Evolutionary conservation across 1,139 yeast genomes (phyloP), one percentile per base, ranked within the genome.

Genomic region (Ashbya aceris): DNA sequence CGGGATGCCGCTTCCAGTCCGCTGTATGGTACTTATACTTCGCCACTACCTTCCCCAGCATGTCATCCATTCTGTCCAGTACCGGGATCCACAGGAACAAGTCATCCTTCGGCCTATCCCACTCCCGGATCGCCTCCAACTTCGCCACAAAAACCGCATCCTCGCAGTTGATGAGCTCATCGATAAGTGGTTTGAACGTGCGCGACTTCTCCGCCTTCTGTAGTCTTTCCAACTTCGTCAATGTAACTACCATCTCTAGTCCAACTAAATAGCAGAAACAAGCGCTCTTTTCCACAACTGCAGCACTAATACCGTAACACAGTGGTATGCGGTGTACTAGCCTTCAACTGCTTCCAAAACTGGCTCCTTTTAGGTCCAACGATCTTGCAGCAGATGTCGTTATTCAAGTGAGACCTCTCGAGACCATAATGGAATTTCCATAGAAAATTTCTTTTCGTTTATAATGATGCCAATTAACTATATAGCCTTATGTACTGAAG

Each of bases 11-110:
- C 40, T 51, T 54, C 29, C 45, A 45, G 40, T 56, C 56, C 6
- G 45, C 27, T 6, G 54, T 43, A n/a, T 48, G 45, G 42, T 58
- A 69, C 6, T 68, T 70, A 54, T 85, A 83, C 48, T 74, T 74
- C 10, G 62, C 61, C 23, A 82, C 73, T 33, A 72, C 64, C 4
- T 53, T 51, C 42, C 79, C 83, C 44, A 85, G 66, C 13, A 84
- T 70, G 10, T 68, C 72, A 57, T 87, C 96, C 53, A 87, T 77
- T 50, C 81, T 69, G 60, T 87, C 83, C 50, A 89, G 67, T 1
- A 85, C 76, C 0, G 81, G 73, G 14, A 84, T 73, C 94, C 95
- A 89, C 47, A 79, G 81, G 50, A 74, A 73, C 36, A 89, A 62
- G 51, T 84, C 89, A 27, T 86, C 87, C 45, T 78, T 69, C 2